Evolutionary conservation across 345 rosid species (phyloP).

Genomic region (Rhizophora apiculata): DNA sequence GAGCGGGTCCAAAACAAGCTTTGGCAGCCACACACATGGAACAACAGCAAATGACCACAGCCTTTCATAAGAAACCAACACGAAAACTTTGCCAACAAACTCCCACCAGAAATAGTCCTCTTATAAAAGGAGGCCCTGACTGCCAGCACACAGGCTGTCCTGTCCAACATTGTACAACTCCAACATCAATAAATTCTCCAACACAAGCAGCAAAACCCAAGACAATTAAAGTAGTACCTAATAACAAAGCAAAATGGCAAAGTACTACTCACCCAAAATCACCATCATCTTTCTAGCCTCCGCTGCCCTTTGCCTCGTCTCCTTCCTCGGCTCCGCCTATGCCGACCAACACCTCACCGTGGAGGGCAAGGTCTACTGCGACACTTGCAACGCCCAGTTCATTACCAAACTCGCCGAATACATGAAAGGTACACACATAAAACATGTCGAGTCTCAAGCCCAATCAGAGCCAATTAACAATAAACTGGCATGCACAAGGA

Average conservation of each 20-base stretch:
- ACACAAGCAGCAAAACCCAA: not conserved
- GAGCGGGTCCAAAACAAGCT: no score
- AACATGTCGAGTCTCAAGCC: not conserved
- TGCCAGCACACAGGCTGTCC: no score
- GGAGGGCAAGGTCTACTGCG: slow-evolving; percentile 59
- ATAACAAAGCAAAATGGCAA: slow-evolving; percentile 31
- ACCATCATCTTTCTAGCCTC: slow-evolving; percentile 34
- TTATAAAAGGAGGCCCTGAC: no score
- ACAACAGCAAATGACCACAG: no score
- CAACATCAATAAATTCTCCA: not conserved
- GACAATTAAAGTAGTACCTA: not conserved
- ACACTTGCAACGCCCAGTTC: slow-evolving; percentile 65
- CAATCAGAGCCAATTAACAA: not conserved
- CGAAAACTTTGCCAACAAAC: no score
- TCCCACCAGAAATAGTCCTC: no score
- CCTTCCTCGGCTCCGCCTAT: slow-evolving; percentile 30
- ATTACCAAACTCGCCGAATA: slow-evolving; percentile 42
- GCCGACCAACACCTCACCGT: slow-evolving; percentile 36
- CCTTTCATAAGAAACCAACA: no score
- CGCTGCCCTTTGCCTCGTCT: slow-evolving; percentile 48
- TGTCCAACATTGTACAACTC: no score
- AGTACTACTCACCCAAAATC: slow-evolving; percentile 15
- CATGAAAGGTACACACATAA: slow-evolving; percentile 35
- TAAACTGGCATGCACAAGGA: no score
- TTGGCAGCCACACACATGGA: no score